phyloP scores from a whole-genome alignment of 441 rosid species.

The Raphanus hybrid region DNA sequence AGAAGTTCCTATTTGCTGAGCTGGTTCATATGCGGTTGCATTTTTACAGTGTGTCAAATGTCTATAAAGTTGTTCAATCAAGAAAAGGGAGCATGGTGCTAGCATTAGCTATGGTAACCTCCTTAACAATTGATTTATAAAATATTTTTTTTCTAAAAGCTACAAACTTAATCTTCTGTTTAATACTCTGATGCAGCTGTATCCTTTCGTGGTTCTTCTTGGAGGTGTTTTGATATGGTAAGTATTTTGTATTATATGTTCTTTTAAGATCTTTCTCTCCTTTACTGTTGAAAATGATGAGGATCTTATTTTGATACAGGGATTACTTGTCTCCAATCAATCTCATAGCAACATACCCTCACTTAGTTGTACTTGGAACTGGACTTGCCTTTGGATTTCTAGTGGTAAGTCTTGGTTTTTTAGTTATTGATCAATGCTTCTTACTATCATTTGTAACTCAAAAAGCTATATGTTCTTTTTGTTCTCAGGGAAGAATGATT shows the following conservation, averaged over 20 bases:
- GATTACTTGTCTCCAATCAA: slow-evolving; percentile 90
- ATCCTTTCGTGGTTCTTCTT: slow-evolving; percentile 75
- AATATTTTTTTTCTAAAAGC: not conserved
- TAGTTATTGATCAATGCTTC: not conserved
- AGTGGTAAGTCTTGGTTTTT: slow-evolving; percentile 65
- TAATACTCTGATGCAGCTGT: slow-evolving; percentile 59
- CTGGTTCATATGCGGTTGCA: slow-evolving; percentile 10
- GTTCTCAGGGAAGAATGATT: slow-evolving; percentile 78
- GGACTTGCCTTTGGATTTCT: slow-evolving; percentile 99
- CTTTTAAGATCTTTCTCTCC: not conserved
- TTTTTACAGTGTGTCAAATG: slow-evolving; percentile 40
- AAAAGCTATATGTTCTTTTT: not conserved
- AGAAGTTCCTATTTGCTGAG: slow-evolving; percentile 2
- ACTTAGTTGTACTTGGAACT: slow-evolving; percentile 86
- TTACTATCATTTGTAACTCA: not conserved
- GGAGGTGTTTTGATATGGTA: slow-evolving; percentile 90
- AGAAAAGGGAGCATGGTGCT: slow-evolving; percentile 47
- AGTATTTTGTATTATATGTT: slow-evolving; percentile 10
- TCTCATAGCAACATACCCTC: slow-evolving; percentile 80
- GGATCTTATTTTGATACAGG: slow-evolving; percentile 50
- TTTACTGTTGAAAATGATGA: not conserved
- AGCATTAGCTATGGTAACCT: slow-evolving; percentile 48
- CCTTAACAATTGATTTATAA: not conserved
- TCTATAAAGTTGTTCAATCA: slow-evolving; percentile 43
- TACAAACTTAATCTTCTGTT: slow-evolving; percentile 19